phyloP scores from a whole-genome alignment of 2,329 filamentous ascomycete species.

The Aspergillus pseudoviridinutans region DNA sequence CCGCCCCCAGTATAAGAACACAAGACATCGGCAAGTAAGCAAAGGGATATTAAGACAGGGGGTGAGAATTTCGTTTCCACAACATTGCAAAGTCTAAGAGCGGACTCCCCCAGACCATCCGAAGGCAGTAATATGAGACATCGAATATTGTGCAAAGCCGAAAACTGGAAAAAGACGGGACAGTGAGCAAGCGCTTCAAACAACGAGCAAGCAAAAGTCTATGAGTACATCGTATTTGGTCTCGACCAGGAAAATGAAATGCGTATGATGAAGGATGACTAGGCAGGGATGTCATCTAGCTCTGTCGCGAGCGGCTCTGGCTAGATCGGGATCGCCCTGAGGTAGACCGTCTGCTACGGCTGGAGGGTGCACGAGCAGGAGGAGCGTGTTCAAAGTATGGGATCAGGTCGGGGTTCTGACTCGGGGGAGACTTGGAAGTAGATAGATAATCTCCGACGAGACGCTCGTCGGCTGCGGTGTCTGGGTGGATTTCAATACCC shows the following conservation, averaged over 20 bases:
- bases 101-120: not conserved
- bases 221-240: not conserved
- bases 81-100: not conserved
- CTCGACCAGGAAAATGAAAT: not conserved
- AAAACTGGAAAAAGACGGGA: not conserved
- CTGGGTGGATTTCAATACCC: constrained; percentile 47
- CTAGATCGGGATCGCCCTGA: constrained; percentile 36
- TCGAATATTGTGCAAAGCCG: not conserved
- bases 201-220: not conserved
- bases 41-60: not conserved
- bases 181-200: not conserved
- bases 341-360: constrained; percentile 32
- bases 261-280: not conserved
- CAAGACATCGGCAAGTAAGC: too few relatives aligned
- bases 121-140: not conserved
- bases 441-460: constrained; percentile 37
- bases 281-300: not conserved
- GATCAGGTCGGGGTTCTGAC: constrained; percentile 44
- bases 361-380: constrained; percentile 29
- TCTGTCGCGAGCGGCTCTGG: constrained; percentile 22
- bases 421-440: constrained; percentile 39
- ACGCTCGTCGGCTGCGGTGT: constrained; percentile 44
- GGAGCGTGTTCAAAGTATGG: constrained; percentile 44
- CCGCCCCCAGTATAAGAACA: not conserved
- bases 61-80: too few relatives aligned